phyloP scores from a whole-genome alignment of 495 filamentous ascomycete genomes.

The Daldinia concentrica region DNA sequence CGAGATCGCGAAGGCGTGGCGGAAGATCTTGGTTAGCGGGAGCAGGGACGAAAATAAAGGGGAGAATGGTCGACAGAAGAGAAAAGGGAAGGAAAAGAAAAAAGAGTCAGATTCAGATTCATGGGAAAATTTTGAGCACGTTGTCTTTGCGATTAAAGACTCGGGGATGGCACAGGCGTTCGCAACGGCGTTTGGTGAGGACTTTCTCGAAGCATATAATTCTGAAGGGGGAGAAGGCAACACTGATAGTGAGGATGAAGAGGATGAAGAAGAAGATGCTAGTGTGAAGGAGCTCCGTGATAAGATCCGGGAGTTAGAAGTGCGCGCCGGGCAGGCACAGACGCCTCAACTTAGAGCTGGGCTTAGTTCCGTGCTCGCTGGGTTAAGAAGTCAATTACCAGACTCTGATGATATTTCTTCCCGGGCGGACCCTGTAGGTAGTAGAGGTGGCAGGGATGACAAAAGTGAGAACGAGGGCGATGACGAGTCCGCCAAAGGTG shows the following conservation, averaged over 20 bases:
- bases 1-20: conserved; percentile 71
- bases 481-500: conserved; percentile 6
- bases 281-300: conserved; percentile 43
- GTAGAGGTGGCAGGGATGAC: background rate
- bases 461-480: conserved; percentile 2
- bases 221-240: conserved; percentile 7
- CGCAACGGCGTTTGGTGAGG: conserved; percentile 53
- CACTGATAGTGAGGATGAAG: conserved; percentile 2
- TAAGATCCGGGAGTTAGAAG: conserved; percentile 45
- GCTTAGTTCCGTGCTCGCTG: conserved; percentile 43
- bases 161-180: conserved; percentile 53
- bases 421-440: background rate
- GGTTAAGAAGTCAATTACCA: conserved; percentile 44
- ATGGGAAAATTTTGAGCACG: conserved; percentile 50
- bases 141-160: conserved; percentile 61
- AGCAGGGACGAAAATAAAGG: conserved; percentile 41
- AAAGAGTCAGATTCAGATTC: conserved; percentile 43
- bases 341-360: conserved; percentile 44
- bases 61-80: background rate
- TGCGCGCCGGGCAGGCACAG: conserved; percentile 38
- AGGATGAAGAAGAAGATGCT: conserved; percentile 36
- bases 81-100: background rate
- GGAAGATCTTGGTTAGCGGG: conserved; percentile 57
- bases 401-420: background rate
- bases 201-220: conserved; percentile 43